These are phyloP conservation scores for Hygrocybe coccinea DNA, from an alignment of 768 basidiomycete species.

Conservation along the genomic window DNA sequence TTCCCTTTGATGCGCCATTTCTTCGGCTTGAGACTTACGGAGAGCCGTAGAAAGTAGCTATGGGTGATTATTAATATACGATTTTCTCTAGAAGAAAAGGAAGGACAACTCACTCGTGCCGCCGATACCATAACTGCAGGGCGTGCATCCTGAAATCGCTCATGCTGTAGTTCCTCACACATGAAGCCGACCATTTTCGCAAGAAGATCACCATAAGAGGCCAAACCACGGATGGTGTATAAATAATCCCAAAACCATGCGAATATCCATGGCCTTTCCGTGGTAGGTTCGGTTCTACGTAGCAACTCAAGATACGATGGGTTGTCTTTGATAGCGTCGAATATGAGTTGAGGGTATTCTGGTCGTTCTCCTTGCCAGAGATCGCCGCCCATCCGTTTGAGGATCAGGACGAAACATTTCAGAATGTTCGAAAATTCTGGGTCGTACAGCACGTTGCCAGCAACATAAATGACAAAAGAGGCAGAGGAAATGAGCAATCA, in stretches of 20 bases:
- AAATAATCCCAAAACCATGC: slow-evolving; percentile 66
- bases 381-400: slow-evolving; percentile 48
- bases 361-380: slow-evolving; percentile 70
- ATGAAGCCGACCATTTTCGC: slow-evolving; percentile 69
- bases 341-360: slow-evolving; percentile 72
- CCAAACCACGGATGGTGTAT: slow-evolving; percentile 45
- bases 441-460: slow-evolving; percentile 9
- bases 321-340: slow-evolving; percentile 84
- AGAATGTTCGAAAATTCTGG: slow-evolving; percentile 59
- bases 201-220: slow-evolving; percentile 59
- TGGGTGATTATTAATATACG: slow-evolving; percentile 1
- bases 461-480: slow-evolving; percentile 10
- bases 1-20: slow-evolving; percentile 16
- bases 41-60: slow-evolving; percentile 34
- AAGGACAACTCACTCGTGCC: slow-evolving; percentile 49
- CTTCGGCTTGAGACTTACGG: slow-evolving; percentile 19
- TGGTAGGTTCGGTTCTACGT: slow-evolving; percentile 27
- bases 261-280: slow-evolving; percentile 45
- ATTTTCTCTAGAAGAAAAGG: not conserved
- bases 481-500: slow-evolving; percentile 4
- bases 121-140: slow-evolving; percentile 58
- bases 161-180: slow-evolving; percentile 78
- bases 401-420: slow-evolving; percentile 53
- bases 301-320: slow-evolving; percentile 46
- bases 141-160: slow-evolving; percentile 56